These are phyloP conservation scores for Candida sanyaensis DNA, from an alignment of 1,139 yeast genomes.

Conservation along the genomic window DNA sequence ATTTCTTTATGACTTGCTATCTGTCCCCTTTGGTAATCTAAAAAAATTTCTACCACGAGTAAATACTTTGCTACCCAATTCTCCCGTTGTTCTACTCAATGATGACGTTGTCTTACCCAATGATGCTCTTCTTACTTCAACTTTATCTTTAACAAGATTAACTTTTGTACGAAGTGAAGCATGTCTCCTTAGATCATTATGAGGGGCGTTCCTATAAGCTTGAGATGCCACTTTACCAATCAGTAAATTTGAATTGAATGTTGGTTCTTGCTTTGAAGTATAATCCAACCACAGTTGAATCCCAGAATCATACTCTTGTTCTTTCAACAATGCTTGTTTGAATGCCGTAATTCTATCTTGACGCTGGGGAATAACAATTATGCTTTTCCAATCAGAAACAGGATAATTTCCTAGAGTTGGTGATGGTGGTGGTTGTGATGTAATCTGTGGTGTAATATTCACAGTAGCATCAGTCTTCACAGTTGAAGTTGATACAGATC, in stretches of 20 bases:
- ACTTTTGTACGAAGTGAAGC: constrained; percentile 44
- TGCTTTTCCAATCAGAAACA: constrained; percentile 46
- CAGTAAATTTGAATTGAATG: constrained; percentile 35
- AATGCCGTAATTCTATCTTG: constrained; percentile 41
- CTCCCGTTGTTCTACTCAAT: constrained; percentile 36
- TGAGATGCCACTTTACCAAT: constrained; percentile 48
- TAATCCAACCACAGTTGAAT: constrained; percentile 48
- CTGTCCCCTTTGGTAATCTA: constrained; percentile 17
- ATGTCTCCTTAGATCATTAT: constrained; percentile 45
- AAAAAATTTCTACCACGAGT: constrained; percentile 43
- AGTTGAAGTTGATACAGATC: constrained; percentile 6
- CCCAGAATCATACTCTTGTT: constrained; percentile 45
- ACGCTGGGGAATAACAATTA: constrained; percentile 46
- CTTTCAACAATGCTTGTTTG: constrained; percentile 43
- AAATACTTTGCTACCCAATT: constrained; percentile 45
- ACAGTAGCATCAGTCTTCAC: not conserved
- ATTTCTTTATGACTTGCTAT: not conserved
- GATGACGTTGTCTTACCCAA: constrained; percentile 41
- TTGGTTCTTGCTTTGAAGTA: constrained; percentile 34
- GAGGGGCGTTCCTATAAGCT: constrained; percentile 50
- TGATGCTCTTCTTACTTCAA: constrained; percentile 29
- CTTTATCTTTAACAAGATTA: constrained; percentile 45
- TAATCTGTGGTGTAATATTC: not conserved
- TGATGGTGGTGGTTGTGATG: constrained; percentile 4
- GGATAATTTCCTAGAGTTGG: constrained; percentile 28